Evolutionary conservation across 345 rosid species (phyloP), one percentile per base, ranked within the genome.

Genomic region (Linum tenue): DNA sequence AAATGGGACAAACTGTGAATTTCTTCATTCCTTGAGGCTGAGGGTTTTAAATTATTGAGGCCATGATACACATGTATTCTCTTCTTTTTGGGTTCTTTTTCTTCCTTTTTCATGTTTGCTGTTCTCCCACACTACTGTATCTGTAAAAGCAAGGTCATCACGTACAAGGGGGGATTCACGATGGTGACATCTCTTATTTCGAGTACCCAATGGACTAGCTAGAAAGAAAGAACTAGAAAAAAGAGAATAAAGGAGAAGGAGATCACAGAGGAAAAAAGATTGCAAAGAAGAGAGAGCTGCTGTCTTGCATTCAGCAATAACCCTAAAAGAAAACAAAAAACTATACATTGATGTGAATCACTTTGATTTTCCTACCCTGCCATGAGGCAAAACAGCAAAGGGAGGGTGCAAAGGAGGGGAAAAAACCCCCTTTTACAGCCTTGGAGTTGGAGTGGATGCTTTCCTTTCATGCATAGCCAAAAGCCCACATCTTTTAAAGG

Each of bases 331-430:
- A 65, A 73, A 74, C 71, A 64, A 76, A 55, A 68, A 77, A 44
- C 76, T 69, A 48, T 60, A 79, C 72, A 56, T 63, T 59, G 53
- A 39, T 3, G 62, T 35, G 78, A 41, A 74, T 80, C 80, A 78
- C 78, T 80, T 72, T 37, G 62, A 63, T 84, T 78, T 84, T 80
- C 82, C 76, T 80, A 76, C 53, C 63, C 79, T 77, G 58, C 22
- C 2, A 67, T 59, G 82, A 84, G 66, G 83, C 83, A n/a, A 67
- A 62, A 31, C 39, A 36, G 8, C 48, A 22, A 22, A 22, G 31
- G 31, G 31, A 22, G 31, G 31, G 31, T 22, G 31, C 31, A 22
- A 22, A 22, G 31, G 31, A 22, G 31, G 31, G 31, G 31, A 22
- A 22, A 22, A 22, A 22, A 22, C 0, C 31, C 31, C 59, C 78